Percentiles rank a stretch among this genome's conserved stretches.
phyloP scores from a whole-genome alignment of 1,139 yeast genomes.

The Suhomyces atakaporum region DNA sequence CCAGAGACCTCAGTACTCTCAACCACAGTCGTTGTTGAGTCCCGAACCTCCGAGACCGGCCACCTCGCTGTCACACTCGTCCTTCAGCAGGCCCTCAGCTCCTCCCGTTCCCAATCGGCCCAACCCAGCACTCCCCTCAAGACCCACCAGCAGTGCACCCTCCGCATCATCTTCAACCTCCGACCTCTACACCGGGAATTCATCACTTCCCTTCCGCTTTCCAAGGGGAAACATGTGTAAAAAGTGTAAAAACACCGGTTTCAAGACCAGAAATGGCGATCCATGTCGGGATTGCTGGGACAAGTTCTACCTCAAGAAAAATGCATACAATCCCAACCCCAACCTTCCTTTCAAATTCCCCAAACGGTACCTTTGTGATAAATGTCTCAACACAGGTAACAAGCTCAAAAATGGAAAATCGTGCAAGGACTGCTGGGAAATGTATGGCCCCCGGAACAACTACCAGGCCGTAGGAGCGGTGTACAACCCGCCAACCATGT shows the following conservation, averaged over 20 bases:
- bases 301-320: slow-evolving; percentile 26
- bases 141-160: slow-evolving; percentile 5
- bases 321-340: slow-evolving; percentile 45
- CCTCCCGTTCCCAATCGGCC: slow-evolving; percentile 6
- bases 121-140: slow-evolving; percentile 11
- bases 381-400: slow-evolving; percentile 76
- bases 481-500: slow-evolving; percentile 6
- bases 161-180: slow-evolving; percentile 4
- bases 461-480: slow-evolving; percentile 11
- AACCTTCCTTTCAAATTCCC: slow-evolving; percentile 57
- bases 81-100: slow-evolving; percentile 4
- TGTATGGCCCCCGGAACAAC: slow-evolving; percentile 52
- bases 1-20: too few species aligned
- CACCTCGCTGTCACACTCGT: neutral
- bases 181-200: slow-evolving; percentile 20
- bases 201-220: slow-evolving; percentile 56
- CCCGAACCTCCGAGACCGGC: slow-evolving; percentile 1
- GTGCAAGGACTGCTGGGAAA: slow-evolving; percentile 73
- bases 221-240: slow-evolving; percentile 39
- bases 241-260: slow-evolving; percentile 47
- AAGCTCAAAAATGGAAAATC: slow-evolving; percentile 63
- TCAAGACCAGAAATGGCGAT: slow-evolving; percentile 30
- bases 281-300: slow-evolving; percentile 43
- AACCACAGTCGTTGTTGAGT: too few species aligned
- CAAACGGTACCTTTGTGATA: slow-evolving; percentile 56